Conservation (phyloP, 1,284 basidiomycete species). For the Ceratobasidium sp. region DNA sequence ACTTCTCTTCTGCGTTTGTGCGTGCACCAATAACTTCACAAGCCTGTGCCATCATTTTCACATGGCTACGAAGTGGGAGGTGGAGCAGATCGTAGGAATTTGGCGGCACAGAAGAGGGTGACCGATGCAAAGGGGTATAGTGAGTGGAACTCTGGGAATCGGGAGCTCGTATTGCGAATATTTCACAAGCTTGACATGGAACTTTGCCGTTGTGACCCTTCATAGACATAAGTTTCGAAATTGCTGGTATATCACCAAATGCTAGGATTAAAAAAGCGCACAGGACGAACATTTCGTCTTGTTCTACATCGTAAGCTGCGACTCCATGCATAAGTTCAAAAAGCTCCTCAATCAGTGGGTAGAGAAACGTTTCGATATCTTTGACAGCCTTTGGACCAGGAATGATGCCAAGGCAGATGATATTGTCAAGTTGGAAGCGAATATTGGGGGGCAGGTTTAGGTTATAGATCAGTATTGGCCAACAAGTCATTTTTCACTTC, state of each 20-base stretch:
- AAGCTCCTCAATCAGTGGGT: constrained; percentile 35
- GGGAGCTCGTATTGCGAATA: constrained; percentile 42
- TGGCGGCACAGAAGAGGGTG: background rate
- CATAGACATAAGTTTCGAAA: constrained; percentile 35
- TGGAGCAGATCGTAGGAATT: background rate
- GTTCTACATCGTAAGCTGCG: constrained; percentile 5
- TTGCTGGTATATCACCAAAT: constrained; percentile 37
- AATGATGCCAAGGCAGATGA: constrained; percentile 38
- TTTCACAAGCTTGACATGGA: constrained; percentile 38
- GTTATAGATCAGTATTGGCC: constrained; percentile 39
- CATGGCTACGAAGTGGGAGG: constrained; percentile 11
- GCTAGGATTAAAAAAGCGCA: constrained; percentile 26
- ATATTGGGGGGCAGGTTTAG: constrained; percentile 38
- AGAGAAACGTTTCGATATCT: constrained; percentile 37
- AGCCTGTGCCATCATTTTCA: background rate
- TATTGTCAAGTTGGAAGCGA: constrained; percentile 33
- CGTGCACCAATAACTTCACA: background rate
- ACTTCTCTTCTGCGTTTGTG: background rate
- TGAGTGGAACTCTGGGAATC: background rate
- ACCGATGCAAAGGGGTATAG: constrained; percentile 25
- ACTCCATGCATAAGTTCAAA: constrained; percentile 22
- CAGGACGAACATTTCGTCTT: constrained; percentile 5
- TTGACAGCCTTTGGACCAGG: constrained; percentile 35
- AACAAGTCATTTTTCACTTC: constrained; percentile 47
- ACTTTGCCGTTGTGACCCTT: constrained; percentile 37